These are phyloP conservation scores for Papiliotrema flavescens DNA, from an alignment of 1,284 basidiomycete species.

Conservation along the genomic window DNA sequence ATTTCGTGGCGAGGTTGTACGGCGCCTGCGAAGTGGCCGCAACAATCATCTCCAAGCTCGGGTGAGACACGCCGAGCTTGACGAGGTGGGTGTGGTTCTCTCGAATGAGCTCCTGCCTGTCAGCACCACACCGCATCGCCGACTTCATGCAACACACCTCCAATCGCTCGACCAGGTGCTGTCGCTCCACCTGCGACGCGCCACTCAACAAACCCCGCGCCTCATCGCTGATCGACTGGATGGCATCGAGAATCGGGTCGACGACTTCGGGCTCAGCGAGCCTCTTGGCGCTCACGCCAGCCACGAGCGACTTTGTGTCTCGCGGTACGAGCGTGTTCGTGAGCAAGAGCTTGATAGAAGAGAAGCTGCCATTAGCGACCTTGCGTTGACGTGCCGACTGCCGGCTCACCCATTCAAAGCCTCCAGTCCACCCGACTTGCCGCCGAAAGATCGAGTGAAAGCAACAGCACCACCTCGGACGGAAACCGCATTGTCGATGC, in stretches of 20 bases:
- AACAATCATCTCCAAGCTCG: constrained; percentile 77
- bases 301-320: constrained; percentile 92
- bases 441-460: constrained; percentile 79
- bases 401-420: constrained; percentile 70
- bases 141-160: constrained; percentile 24
- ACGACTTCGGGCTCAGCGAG: constrained; percentile 72
- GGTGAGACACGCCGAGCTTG: constrained; percentile 89
- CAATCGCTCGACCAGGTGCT: constrained; percentile 54
- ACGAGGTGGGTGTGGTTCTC: constrained; percentile 87
- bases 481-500: constrained; percentile 93
- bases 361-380: constrained; percentile 53
- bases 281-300: constrained; percentile 59
- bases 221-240: constrained; percentile 77
- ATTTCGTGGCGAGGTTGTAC: constrained; percentile 81
- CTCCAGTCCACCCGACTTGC: constrained; percentile 74
- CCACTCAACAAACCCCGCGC: constrained; percentile 71
- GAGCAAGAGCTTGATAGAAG: constrained; percentile 72
- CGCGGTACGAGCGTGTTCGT: constrained; percentile 89
- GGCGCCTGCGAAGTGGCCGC: constrained; percentile 61
- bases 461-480: constrained; percentile 90
- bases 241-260: constrained; percentile 66
- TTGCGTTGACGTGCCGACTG: not conserved
- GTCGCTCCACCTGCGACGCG: constrained; percentile 53
- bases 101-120: constrained; percentile 65
- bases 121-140: constrained; percentile 3